Base-by-base conservation (phyloP, 495 filamentous ascomycete species). In the Glonium stellatum region DNA sequence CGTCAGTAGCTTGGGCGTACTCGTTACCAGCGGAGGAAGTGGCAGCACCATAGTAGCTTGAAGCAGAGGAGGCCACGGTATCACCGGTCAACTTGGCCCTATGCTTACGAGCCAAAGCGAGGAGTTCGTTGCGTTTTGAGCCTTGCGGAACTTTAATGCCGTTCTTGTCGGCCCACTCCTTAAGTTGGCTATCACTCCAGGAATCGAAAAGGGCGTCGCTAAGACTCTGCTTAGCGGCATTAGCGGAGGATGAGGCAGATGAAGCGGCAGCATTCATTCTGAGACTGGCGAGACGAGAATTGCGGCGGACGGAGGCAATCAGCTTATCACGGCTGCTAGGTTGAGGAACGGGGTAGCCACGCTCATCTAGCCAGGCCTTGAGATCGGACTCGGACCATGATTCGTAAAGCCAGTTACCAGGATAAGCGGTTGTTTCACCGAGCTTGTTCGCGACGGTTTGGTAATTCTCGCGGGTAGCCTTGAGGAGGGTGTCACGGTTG, bases 321-420 rank as follows among this genome's bases (percentile, higher is more conserved):
- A 98, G 80, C 74, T 87, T 88, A 73, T 98, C 92, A 44, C 93
- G 88, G 48, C 79, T 88, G 19, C 82, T 84, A 11, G 90, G 89
- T 69, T 97, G 91, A 41, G 93, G 93, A 23, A 79, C 86, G n/a
- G 90, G 86, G 70, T 90, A 84, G 59, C 93, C 93, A 67, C 89
- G 84, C 65, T 88, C 86, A 70, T 97, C 92, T 10, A 97, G 84
- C 87, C 88, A 98, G 64, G 86, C 81, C 72, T 86, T 88, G 44
- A 86, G 71, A 37, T 87, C 84, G 55, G 84, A 87, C 42, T 92
- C 82, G 47, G 85, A 82, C 93, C 93, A 98, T 37, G 86, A 78
- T 59, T 83, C 83, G 67, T 96, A 98, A 35, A 97, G 76, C 93
- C 93, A 98, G 73, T 96, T 85, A n/a, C 93, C 93, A 41, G 93